Base-by-base conservation (phyloP, 2,329 filamentous ascomycete genomes). In the Hypoxylon sp. region DNA sequence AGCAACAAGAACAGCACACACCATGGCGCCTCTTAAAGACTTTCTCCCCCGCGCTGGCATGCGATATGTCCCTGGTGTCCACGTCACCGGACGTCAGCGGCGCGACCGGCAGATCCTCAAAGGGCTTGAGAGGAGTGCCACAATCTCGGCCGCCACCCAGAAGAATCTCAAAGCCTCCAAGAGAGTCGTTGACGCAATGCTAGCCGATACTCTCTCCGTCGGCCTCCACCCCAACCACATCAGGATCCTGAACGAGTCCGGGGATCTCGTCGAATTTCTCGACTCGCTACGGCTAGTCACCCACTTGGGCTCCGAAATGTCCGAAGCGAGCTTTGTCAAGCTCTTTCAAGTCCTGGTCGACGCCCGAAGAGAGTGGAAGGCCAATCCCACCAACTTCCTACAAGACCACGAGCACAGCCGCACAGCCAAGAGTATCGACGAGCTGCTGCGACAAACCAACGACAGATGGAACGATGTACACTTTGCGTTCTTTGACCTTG, bases 391-490 rank as follows among this genome's bases (percentile, higher is more conserved):
- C 1, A 26, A 7, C 1, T 55, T 50, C 2, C 47, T 49, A 27
- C 31, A 55, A 10, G 11, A 31, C 4, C 17, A 13, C 26, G 4
- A 53, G 15, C 55, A 53, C 6, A 20, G 45, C 13, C 9, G 17
- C 3, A 46, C 45, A 1, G 59, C 59, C 8, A 46, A 23, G n/a
- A 24, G 3, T 2, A 55, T 58, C 6, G 55, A 58, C 17, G 20
- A 6, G 5, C 41, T 62, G 10, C 50, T 58, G 3, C 37, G 26
- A 2, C 27, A 9, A 9, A 26, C 29, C 3, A 43, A 43, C 0
- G n/a, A 10, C 3, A 15, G 4, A 15, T 58, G 55, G 55, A 31
- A 23, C 17, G 4, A 26, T 11, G 15, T 17, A 13, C 4, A 43
- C 2, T 8, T 43, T 7, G n/a, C 9, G 3, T 4, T 17, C 23